These are phyloP conservation scores for Neurospora sublineolata DNA, from an alignment of 495 filamentous ascomycete species.

Conservation along the genomic window DNA sequence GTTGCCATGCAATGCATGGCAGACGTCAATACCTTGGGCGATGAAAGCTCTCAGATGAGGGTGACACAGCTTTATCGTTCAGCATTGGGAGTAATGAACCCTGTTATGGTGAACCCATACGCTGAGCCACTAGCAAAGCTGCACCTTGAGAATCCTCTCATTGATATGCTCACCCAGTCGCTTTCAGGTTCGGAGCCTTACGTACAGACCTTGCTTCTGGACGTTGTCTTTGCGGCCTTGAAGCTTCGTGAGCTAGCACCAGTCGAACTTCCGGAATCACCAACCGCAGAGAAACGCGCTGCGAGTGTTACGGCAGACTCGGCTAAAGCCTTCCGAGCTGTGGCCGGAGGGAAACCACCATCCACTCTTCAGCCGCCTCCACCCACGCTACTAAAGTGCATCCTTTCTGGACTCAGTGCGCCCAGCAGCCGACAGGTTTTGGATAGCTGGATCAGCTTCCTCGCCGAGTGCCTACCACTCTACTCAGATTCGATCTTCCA, in stretches of 20 bases:
- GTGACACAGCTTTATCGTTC: slow-evolving; percentile 54
- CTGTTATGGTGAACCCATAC: slow-evolving; percentile 62
- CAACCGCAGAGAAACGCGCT: slow-evolving; percentile 30
- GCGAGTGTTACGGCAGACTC: slow-evolving; percentile 19
- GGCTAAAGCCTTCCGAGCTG: slow-evolving; percentile 12
- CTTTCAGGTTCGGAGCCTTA: slow-evolving; percentile 50
- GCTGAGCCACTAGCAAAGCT: slow-evolving; percentile 52
- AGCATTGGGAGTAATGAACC: slow-evolving; percentile 60
- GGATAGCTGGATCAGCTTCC: slow-evolving; percentile 81
- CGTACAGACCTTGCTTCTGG: slow-evolving; percentile 64
- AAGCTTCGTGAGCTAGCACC: slow-evolving; percentile 49
- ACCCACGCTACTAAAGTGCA: slow-evolving; percentile 63
- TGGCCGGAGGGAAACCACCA: slow-evolving; percentile 21
- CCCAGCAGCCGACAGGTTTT: slow-evolving; percentile 62
- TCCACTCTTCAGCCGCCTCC: slow-evolving; percentile 44
- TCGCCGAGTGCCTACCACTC: slow-evolving; percentile 74
- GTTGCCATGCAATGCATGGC: slow-evolving; percentile 47
- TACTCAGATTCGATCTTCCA: slow-evolving; percentile 79
- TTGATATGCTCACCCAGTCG: slow-evolving; percentile 55
- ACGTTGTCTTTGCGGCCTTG: slow-evolving; percentile 59
- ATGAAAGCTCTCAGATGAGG: slow-evolving; percentile 24
- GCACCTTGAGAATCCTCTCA: slow-evolving; percentile 59
- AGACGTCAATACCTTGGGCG: slow-evolving; percentile 28
- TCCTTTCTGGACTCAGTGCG: slow-evolving; percentile 72
- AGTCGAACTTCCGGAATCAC: slow-evolving; percentile 30